A percentile compares a stretch with the other conserved stretches of the same genome.
These are phyloP conservation scores for Extremus antarcticus DNA, from an alignment of 495 filamentous ascomycete genomes.

Conservation along the genomic window DNA sequence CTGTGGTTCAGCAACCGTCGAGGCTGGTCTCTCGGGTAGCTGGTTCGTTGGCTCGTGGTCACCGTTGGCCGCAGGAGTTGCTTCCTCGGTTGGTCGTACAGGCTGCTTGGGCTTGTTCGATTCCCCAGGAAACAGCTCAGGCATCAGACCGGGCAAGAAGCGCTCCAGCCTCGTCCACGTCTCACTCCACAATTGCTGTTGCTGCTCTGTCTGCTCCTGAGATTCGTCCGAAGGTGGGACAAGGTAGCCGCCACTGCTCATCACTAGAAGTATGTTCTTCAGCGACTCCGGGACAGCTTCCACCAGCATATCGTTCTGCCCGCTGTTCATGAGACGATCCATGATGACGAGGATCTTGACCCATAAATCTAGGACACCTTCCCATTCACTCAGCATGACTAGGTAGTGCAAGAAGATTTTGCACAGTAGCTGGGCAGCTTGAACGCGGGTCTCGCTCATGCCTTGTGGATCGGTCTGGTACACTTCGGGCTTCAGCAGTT, in stretches of 20 bases:
- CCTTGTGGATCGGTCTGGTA: constrained; percentile 85
- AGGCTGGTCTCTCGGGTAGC: constrained; percentile 2
- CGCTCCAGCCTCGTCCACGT: constrained; percentile 85
- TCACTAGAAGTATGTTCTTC: constrained; percentile 94
- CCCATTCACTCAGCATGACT: constrained; percentile 68
- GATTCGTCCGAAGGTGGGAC: constrained; percentile 28
- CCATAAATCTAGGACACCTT: constrained; percentile 92
- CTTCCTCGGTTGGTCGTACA: neutral
- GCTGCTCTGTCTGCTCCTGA: constrained; percentile 34
- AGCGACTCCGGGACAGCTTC: constrained; percentile 92
- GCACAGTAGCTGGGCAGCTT: constrained; percentile 81
- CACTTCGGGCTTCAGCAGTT: constrained; percentile 87
- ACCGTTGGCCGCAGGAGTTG: neutral
- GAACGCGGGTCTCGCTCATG: constrained; percentile 91
- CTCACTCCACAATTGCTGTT: constrained; percentile 58
- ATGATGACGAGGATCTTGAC: constrained; percentile 86
- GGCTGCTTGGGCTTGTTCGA: neutral
- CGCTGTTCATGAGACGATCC: constrained; percentile 92
- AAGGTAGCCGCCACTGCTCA: constrained; percentile 81
- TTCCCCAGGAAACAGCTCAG: constrained; percentile 34
- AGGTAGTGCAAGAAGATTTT: constrained; percentile 95
- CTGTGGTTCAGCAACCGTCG: constrained; percentile 7
- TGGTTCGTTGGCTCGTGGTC: neutral
- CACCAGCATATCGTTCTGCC: constrained; percentile 44
- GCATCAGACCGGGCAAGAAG: constrained; percentile 68